Conservation (phyloP, 2,329 filamentous ascomycete species). For the Hypoxylon sp. region DNA sequence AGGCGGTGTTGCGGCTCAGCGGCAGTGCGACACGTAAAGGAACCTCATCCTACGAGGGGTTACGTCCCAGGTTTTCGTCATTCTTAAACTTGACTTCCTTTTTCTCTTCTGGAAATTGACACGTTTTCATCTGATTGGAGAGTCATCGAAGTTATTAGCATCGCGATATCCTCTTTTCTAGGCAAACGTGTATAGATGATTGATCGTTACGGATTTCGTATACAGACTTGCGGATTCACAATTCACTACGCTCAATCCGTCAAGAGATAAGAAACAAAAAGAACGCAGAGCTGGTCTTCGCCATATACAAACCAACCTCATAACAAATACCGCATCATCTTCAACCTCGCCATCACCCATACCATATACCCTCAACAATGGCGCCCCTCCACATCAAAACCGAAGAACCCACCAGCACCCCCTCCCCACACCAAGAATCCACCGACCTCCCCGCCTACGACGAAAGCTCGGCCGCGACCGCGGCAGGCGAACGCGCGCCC, state of each 20-base stretch:
- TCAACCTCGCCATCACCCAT: not conserved
- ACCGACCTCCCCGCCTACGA: slow-evolving; percentile 1
- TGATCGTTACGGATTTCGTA: not conserved
- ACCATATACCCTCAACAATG: not conserved
- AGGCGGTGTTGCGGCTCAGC: slow-evolving; percentile 26
- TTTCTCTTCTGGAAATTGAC: not conserved
- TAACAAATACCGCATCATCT: not conserved
- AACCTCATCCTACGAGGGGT: slow-evolving; percentile 12
- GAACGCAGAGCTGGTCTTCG: not conserved
- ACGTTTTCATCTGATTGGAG: not conserved
- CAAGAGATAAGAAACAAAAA: not conserved
- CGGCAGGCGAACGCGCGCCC: slow-evolving; percentile 2
- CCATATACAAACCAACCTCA: not conserved
- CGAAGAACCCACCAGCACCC: not conserved
- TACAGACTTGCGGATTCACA: not conserved
- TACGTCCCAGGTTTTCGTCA: not conserved
- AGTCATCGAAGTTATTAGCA: not conserved
- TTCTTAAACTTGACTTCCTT: not conserved
- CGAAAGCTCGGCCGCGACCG: not conserved
- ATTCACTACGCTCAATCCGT: not conserved
- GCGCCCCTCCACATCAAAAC: not conserved
- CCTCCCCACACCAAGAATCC: not conserved
- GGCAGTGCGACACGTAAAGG: slow-evolving; percentile 7
- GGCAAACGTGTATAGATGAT: not conserved
- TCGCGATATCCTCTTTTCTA: not conserved